Base-by-base conservation (phyloP, 164 flowering plant genomes). In the Euptelea pleiosperma region DNA sequence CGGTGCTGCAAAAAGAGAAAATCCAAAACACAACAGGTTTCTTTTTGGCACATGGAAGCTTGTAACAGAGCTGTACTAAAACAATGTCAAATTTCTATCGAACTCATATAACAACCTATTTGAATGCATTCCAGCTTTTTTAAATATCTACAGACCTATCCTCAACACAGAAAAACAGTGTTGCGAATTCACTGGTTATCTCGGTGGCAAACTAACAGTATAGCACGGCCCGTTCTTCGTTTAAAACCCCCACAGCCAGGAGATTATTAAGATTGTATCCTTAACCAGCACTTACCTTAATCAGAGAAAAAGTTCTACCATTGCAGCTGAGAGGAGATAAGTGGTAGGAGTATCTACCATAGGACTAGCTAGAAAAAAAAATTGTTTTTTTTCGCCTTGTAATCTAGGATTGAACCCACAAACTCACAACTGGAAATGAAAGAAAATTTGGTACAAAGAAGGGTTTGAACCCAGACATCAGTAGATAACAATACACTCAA, bases 1-100 rank as follows among this genome's bases (percentile, higher is more conserved):
- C 93, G 80, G 65, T 89, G 88, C 99, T 94, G 82, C 39, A 72
- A 66, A 51, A 39, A 30, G 24, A 35, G 34, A 6, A 57, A 31
- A 48, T 24, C 6, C 35, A 43, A 57, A 55, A n/a, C 6, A 54
- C 37, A 28, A 37, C 1, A 3, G 12, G n/a, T 4, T 18, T 37
- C 11, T 37, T 25, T 14, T 33, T 21, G n/a, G n/a, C 7, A 5
- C 28, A 11, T 33, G 40, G n/a, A 40, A 55, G 4, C 8, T n/a
- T 24, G 16, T 21, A 5, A 31, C 8, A 19, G 39, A 19, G 53
- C 43, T 22, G n/a, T 26, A 45, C 11, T 44, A 39, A 24, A 50
- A 60, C 5, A 24, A 25, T 37, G 16, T 49, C 28, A 60, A 36
- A 39, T 50, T 52, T 61, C 57, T 4, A 34, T 16, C 8, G 16